Conservation (phyloP, 306 rosid genomes). For the Dryas drummondii region DNA sequence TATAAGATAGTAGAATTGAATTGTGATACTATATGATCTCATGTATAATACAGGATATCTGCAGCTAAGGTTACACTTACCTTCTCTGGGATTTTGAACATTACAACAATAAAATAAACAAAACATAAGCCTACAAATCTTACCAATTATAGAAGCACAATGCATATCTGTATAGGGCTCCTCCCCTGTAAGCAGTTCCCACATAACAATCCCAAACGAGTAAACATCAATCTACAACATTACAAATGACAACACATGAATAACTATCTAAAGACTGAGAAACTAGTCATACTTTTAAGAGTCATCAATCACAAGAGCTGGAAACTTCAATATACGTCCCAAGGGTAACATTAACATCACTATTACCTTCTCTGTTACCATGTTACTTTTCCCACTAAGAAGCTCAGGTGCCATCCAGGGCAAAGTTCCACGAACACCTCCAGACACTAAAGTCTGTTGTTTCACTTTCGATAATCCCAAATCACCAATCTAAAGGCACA, state of each 20-base stretch:
- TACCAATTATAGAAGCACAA: conserved; percentile 97
- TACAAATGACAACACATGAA: conserved; percentile 27
- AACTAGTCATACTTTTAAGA: conserved; percentile 8
- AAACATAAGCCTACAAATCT: conserved; percentile 25
- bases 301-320: not conserved
- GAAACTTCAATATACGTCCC: conserved; percentile 4
- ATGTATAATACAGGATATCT: not conserved
- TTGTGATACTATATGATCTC: not conserved
- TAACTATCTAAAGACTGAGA: conserved; percentile 22
- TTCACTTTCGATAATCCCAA: conserved; percentile 97
- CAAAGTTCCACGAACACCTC: conserved; percentile 98
- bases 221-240: conserved; percentile 89
- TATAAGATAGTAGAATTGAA: not conserved
- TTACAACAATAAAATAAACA: not conserved
- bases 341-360: not conserved
- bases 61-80: not conserved
- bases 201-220: conserved; percentile 97
- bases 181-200: conserved; percentile 96
- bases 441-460: conserved; percentile 94
- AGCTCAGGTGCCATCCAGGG: conserved; percentile 99
- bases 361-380: conserved; percentile 94
- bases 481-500: conserved; percentile 79
- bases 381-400: conserved; percentile 93
- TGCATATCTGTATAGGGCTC: conserved; percentile 98
- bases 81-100: not conserved